Evolutionary conservation across 2,329 filamentous ascomycete species (phyloP).

Genomic region (Leptographium wingfieldii): DNA sequence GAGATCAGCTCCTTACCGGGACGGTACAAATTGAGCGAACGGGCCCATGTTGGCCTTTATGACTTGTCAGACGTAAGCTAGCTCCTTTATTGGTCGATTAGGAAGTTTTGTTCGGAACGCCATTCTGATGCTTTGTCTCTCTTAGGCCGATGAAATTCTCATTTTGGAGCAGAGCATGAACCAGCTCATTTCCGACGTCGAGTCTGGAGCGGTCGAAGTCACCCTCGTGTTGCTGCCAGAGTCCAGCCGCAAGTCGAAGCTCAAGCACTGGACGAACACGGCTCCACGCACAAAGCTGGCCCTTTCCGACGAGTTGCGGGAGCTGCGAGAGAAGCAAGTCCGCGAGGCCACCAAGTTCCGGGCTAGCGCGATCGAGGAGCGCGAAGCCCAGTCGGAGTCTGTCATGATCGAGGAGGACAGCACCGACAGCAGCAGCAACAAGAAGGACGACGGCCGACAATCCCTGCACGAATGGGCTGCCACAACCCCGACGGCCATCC

Average conservation of each 20-base stretch:
- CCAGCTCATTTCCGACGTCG: conserved; percentile 31
- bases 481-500: conserved; percentile 34
- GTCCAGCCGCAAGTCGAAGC: conserved; percentile 23
- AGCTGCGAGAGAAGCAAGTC: conserved; percentile 21
- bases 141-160: conserved; percentile 28
- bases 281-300: conserved; percentile 17
- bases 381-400: conserved; percentile 23
- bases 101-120: not conserved
- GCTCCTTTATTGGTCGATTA: too few relatives aligned
- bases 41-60: not conserved
- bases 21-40: not conserved
- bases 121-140: conserved; percentile 7
- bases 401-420: conserved; percentile 24
- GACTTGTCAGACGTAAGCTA: not conserved
- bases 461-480: conserved; percentile 12
- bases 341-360: conserved; percentile 20
- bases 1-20: not conserved
- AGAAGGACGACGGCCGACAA: conserved; percentile 5
- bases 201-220: conserved; percentile 40
- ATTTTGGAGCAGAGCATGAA: conserved; percentile 31
- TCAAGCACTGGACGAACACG: conserved; percentile 27
- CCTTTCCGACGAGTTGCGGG: not conserved
- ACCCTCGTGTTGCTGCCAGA: conserved; percentile 43
- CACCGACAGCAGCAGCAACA: conserved; percentile 7
- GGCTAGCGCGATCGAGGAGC: conserved; percentile 19